These are phyloP conservation scores for Candida sp. DNA, from an alignment of 1,139 yeast genomes.

Conservation along the genomic window DNA sequence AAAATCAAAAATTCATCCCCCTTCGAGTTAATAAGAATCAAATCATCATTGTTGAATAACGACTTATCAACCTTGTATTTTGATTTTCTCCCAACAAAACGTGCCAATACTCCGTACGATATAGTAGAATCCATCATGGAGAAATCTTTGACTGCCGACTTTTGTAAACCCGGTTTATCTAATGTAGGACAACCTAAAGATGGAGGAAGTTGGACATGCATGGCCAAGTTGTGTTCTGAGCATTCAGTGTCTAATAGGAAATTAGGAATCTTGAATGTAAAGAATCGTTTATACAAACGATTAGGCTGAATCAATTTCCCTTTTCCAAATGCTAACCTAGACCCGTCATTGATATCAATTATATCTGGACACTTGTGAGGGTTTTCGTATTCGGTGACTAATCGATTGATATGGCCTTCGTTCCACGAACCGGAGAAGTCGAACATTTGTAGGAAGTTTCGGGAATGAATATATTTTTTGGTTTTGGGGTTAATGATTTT, in stretches of 20 bases:
- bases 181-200: slow-evolving; percentile 27
- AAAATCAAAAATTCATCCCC: slow-evolving; percentile 44
- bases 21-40: slow-evolving; percentile 28
- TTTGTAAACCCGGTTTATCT: slow-evolving; percentile 11
- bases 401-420: slow-evolving; percentile 27
- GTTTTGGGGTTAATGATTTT: slow-evolving; percentile 9
- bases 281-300: slow-evolving; percentile 33
- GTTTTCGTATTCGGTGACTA: slow-evolving; percentile 21
- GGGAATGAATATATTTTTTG: slow-evolving; percentile 16
- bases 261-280: slow-evolving; percentile 41
- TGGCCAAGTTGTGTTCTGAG: slow-evolving; percentile 26
- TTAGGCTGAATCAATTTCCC: slow-evolving; percentile 25
- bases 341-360: slow-evolving; percentile 26
- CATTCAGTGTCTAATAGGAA: slow-evolving; percentile 38
- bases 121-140: slow-evolving; percentile 26
- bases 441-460: slow-evolving; percentile 34
- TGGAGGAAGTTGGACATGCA: slow-evolving; percentile 39
- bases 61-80: slow-evolving; percentile 18
- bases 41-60: slow-evolving; percentile 14
- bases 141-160: slow-evolving; percentile 17
- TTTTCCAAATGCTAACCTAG: slow-evolving; percentile 21
- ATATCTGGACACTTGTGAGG: slow-evolving; percentile 14
- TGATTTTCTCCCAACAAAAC: slow-evolving; percentile 39
- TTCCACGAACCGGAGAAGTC: slow-evolving; percentile 42
- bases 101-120: slow-evolving; percentile 34